Evolutionary conservation across 257 asterid species (phyloP), one percentile per base, ranked within the genome.

Genomic region (Jacaranda copaia): DNA sequence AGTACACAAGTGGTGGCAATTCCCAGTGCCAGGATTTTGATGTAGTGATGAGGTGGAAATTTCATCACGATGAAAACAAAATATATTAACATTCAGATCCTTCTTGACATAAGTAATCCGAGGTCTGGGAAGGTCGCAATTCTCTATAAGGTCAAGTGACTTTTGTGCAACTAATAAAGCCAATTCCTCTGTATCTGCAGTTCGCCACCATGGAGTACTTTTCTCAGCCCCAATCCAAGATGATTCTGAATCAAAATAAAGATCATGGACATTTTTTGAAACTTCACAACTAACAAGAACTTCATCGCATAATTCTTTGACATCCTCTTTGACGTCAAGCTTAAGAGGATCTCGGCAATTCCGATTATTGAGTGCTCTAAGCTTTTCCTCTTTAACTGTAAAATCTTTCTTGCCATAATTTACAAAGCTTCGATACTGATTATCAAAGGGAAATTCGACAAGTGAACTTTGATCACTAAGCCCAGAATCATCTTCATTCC

Each of bases 111-210:
- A 68, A 42, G 83, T 62, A 49, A 74, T 83, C 84, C 71, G 93
- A 80, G 97, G 97, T 68, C 77, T 86, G 45, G 98, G 98, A 86
- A 93, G 97, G 85, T 96, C 99, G 81, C 97, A 90, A 52, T 89
- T 96, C 85, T 93, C 97, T 2, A 95, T 38, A 75, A 80, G 83
- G 56, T 83, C 90, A 46, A 68, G 83, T 5, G 98, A 93, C 56
- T 87, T 84, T 60, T 87, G 88, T 0, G 98, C 78, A 72, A 91
- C 97, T 46, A 93, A 74, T 10, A 85, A 73, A 68, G 97, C 96
- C 81, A 96, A 75, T 76, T 96, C 98, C 79, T 88, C 94, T 20
- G 83, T 78, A 45, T 91, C 97, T n/a, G 95, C 89, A 9, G 90
- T 91, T 74, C 93, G 88, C 99, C 98, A 96, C 98, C 99, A 93